These are phyloP conservation scores for Tetrahymena thermophila DNA, from an alignment of 73 alveolate species.

Conservation along the genomic window DNA sequence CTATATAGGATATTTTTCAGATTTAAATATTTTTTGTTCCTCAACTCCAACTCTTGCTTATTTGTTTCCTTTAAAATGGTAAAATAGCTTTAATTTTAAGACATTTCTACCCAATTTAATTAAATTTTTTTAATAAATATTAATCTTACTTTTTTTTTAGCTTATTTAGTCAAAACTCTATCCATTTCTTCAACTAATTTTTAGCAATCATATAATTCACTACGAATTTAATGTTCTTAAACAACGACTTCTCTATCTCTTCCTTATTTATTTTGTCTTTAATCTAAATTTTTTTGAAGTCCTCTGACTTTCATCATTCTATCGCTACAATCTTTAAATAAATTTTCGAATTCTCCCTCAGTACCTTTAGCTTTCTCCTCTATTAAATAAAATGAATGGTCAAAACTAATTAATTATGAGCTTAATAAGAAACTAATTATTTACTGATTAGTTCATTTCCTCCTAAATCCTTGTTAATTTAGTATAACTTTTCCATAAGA, in stretches of 20 bases:
- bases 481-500: neutral
- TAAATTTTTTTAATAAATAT: neutral
- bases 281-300: neutral
- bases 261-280: neutral
- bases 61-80: neutral
- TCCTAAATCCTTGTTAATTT: neutral
- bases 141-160: neutral
- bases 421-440: neutral
- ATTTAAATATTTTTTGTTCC: neutral
- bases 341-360: neutral
- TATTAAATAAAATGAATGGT: neutral
- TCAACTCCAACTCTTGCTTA: neutral
- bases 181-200: neutral
- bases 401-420: neutral
- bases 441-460: neutral
- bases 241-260: neutral
- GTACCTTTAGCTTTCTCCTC: neutral
- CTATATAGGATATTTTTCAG: neutral
- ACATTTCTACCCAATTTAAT: neutral
- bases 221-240: neutral
- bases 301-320: neutral
- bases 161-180: neutral
- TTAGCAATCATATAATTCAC: neutral
- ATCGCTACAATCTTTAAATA: neutral
- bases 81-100: neutral